phyloP scores from a whole-genome alignment of 2,329 filamentous ascomycete genomes.

The Ascocoryne sarcoides region DNA sequence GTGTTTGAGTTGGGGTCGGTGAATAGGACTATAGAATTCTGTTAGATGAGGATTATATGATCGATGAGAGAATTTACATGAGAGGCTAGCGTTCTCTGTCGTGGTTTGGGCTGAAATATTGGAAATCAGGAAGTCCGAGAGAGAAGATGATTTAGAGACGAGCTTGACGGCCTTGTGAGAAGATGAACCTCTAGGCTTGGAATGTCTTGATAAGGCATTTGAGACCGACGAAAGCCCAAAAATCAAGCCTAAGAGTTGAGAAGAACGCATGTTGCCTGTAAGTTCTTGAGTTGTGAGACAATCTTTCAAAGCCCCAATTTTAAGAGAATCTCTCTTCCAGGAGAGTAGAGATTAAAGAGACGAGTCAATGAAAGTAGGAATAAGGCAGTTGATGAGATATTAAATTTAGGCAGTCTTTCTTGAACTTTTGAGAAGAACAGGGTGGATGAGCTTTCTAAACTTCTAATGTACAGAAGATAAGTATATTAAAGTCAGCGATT shows the following conservation, averaged over 20 bases:
- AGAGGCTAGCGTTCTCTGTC: background rate
- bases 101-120: slow-evolving; percentile 5
- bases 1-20: slow-evolving; percentile 25
- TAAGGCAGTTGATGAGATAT: background rate
- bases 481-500: background rate
- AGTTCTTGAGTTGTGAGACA: background rate
- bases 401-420: background rate
- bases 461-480: background rate
- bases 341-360: background rate
- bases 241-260: background rate
- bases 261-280: background rate
- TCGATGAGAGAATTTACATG: background rate
- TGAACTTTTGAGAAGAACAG: background rate
- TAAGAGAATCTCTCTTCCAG: background rate
- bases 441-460: background rate
- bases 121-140: slow-evolving; percentile 11
- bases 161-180: slow-evolving; percentile 1
- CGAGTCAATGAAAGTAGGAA: background rate
- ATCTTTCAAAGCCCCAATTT: background rate
- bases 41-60: background rate
- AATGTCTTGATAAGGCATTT: background rate
- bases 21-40: slow-evolving; percentile 17
- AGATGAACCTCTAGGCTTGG: background rate
- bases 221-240: background rate
- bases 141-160: background rate